Evolutionary conservation across 352 stramenopile genomes (phyloP).

Genomic region (Vaucheria bursata): DNA sequence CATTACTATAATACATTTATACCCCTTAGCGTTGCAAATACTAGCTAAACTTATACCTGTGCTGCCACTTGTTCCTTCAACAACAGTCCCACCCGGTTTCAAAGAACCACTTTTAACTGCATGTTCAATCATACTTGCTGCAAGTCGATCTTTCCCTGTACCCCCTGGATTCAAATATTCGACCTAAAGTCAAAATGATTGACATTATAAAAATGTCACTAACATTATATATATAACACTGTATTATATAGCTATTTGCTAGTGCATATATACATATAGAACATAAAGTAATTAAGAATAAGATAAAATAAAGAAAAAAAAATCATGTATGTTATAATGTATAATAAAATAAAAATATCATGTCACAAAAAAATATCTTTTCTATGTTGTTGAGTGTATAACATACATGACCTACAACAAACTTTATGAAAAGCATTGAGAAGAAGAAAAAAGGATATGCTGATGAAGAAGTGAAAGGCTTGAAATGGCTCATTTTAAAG

Average conservation of each 20-base stretch:
- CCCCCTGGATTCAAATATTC: conserved; percentile 93
- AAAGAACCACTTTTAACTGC: conserved; percentile 75
- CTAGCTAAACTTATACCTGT: conserved; percentile 93
- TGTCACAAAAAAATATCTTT: no score
- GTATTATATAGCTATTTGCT: no score
- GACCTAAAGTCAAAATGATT: conserved; percentile 49
- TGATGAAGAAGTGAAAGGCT: no score
- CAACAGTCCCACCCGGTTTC: conserved; percentile 77
- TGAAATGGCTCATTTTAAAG: no score
- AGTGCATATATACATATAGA: no score
- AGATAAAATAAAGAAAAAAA: background rate
- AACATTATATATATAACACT: no score
- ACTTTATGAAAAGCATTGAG: no score
- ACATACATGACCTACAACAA: no score
- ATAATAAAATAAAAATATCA: background rate
- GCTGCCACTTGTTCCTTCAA: conserved; percentile 93
- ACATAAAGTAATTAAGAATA: no score
- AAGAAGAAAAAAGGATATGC: no score
- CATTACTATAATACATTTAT: conserved; percentile 90
- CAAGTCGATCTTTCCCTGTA: conserved; percentile 92
- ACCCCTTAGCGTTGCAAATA: conserved; percentile 77
- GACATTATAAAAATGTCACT: background rate
- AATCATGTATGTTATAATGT: background rate
- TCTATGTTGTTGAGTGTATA: no score
- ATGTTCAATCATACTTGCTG: conserved; percentile 83